Evolutionary conservation across 1,284 basidiomycete species (phyloP).

Genomic region (Mycosarcoma mackinlayi): DNA sequence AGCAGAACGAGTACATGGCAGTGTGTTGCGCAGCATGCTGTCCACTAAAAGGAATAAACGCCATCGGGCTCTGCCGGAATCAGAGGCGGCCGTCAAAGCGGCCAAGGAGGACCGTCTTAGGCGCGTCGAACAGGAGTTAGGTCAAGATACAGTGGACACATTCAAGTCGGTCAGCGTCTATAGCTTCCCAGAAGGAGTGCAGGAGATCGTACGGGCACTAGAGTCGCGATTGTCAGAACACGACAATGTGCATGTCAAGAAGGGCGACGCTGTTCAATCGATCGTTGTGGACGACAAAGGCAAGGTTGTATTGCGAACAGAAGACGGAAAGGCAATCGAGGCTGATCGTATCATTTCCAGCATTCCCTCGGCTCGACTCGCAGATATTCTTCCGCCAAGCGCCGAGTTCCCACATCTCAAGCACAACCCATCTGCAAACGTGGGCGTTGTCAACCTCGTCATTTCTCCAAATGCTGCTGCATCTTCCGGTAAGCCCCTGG

Average conservation of each 20-base stretch:
- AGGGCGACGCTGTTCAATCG: conserved; percentile 69
- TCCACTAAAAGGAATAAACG: conserved; percentile 43
- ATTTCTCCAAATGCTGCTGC: conserved; percentile 73
- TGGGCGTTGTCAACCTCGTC: conserved; percentile 63
- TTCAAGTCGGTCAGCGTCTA: conserved; percentile 78
- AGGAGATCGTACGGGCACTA: conserved; percentile 76
- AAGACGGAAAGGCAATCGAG: conserved; percentile 17
- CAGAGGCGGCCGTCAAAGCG: conserved; percentile 28
- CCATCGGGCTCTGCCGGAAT: conserved; percentile 21
- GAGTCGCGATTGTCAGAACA: conserved; percentile 71
- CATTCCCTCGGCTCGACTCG: conserved; percentile 51
- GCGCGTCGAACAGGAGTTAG: conserved; percentile 70
- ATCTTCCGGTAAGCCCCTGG: conserved; percentile 76
- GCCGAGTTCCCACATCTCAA: conserved; percentile 68
- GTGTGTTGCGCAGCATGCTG: conserved; percentile 77
- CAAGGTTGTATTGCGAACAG: conserved; percentile 8
- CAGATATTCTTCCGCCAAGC: conserved; percentile 21
- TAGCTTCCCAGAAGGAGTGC: conserved; percentile 82
- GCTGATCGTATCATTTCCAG: conserved; percentile 69
- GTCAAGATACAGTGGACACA: conserved; percentile 70
- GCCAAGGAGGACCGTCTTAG: conserved; percentile 29
- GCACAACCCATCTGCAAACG: conserved; percentile 66
- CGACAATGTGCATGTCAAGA: conserved; percentile 75
- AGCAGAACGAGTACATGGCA: conserved; percentile 77
- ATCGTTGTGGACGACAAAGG: conserved; percentile 73